These are phyloP conservation scores for Macadamia integrifolia DNA, from an alignment of 164 flowering plant species.

Conservation along the genomic window DNA sequence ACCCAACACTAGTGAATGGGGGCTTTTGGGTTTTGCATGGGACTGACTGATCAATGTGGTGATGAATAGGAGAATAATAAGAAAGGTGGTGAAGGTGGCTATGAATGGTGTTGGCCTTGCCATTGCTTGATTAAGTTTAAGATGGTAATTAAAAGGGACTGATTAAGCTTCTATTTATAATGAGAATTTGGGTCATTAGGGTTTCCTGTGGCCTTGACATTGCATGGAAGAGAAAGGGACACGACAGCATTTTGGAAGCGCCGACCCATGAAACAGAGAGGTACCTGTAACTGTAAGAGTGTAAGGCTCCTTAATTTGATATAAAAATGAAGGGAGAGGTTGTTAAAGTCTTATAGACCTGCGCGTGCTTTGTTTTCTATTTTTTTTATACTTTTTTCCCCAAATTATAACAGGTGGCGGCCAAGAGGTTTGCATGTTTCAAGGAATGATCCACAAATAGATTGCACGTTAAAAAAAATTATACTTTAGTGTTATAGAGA, in stretches of 20 bases:
- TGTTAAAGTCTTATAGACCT: too few species aligned
- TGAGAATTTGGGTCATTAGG: too few species aligned
- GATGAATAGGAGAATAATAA: slow-evolving; percentile 8
- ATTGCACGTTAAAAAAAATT: too few species aligned
- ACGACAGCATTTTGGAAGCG: not conserved
- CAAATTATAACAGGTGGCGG: too few species aligned
- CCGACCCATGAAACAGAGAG: not conserved
- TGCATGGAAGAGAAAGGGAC: too few species aligned
- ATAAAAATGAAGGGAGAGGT: not conserved
- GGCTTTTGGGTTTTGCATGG: slow-evolving; percentile 26
- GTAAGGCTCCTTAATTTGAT: not conserved
- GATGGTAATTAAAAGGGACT: not conserved
- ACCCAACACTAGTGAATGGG: slow-evolving; percentile 40
- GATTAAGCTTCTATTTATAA: not conserved
- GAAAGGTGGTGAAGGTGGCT: slow-evolving; percentile 2
- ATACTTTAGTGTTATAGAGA: too few species aligned
- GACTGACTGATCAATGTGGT: slow-evolving; percentile 13
- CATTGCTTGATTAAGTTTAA: not conserved
- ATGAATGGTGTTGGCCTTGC: not conserved
- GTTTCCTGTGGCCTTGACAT: too few species aligned
- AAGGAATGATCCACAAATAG: too few species aligned
- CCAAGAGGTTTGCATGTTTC: too few species aligned
- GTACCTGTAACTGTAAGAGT: not conserved
- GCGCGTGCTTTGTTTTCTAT: too few species aligned
- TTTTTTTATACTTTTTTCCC: too few species aligned